Evolutionary conservation across 2,329 filamentous ascomycete species (phyloP), one percentile per base, ranked within the genome.

Genomic region (Aspergillus unguis): DNA sequence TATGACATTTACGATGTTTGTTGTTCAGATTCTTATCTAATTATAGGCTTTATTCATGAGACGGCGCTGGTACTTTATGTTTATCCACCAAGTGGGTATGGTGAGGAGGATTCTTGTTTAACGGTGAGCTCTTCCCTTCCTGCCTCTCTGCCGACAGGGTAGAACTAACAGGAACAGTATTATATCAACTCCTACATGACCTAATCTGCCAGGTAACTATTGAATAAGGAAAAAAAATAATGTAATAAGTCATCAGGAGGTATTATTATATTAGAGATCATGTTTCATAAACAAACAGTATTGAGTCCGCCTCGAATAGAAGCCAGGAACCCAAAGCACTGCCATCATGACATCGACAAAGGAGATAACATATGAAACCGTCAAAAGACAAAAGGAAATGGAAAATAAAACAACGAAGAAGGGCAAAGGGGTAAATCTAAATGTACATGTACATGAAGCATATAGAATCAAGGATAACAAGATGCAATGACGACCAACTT

Each of bases 21-120:
- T 33, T 6, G 31, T 38, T 25, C 44, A 26, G 31, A n/a, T 52
- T 17, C 44, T 47, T 58, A 37, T 38, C 40, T 11, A 38, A 2
- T 42, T 9, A 31, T 32, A 75, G 72, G 71, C 50, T 75, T 77
- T 35, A 68, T 77, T 48, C 69, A 77, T 48, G 73, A 77, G 27
- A 75, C 71, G 8, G 75, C 73, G 0, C 56, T 77, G 37, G 67
- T 77, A 26, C 62, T 77, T 7, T 77, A 77, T 51, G 75, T 77
- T 35, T 77, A 76, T 62, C 57, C 77, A 29, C 73, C 72, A 0
- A 70, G 69, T 10, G 71, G 68, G 32, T 69, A 63, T 58, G 67
- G 68, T 47, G 71, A 69, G 17, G 73, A 76, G 42, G 73, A 76
- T 48, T 75, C 75, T 2, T 77, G 74, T 61, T 59, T 77, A 48